Base-by-base conservation (phyloP, 148 eudicot species). In the Salicornia ramosissima region DNA sequence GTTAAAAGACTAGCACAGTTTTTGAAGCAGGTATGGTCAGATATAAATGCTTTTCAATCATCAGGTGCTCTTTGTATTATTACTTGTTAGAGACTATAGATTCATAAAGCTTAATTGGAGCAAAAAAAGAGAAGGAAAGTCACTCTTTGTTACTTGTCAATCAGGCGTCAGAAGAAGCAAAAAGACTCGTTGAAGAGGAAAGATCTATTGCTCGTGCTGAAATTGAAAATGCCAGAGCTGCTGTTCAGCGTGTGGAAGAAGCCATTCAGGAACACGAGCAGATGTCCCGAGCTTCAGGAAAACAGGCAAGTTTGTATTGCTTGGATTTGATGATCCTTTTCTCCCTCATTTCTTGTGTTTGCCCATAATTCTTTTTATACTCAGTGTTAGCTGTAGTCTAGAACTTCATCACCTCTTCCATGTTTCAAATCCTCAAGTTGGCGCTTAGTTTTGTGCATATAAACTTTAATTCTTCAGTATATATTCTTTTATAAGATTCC, bases 101-200 rank as follows among this genome's bases (percentile, higher is more conserved):
- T 39, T 16, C 54, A 10, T 13, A 7, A 62, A 65, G 54, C 34
- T 33, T 65, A 0, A 18, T 19, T 66, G 16, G 39, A 9, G n/a
- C n/a, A n/a, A n/a, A n/a, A n/a, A n/a, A n/a, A n/a, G n/a, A n/a
- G n/a, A n/a, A n/a, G n/a, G n/a, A n/a, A n/a, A n/a, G n/a, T 71
- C 58, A 50, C 39, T 43, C 18, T 49, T 22, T 67, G 61, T 63
- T 62, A 26, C 16, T 52, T 69, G 13, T 60, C 40, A 26, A 62
- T 46, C 72, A 95, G 99, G 99, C 99, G 52, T 95, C 99, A 51
- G 97, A 91, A 76, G 97, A 95, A 83, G 99, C 99, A 68, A 95
- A 95, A 73, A 91, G 82, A 71, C 96, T 91, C 79, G 99, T 95
- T 65, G 99, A 95, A 73, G 91, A 89, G 82, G 99, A 95, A 83